phyloP scores from a whole-genome alignment of 345 rosid genomes.

The Capsella bursapastoris region DNA sequence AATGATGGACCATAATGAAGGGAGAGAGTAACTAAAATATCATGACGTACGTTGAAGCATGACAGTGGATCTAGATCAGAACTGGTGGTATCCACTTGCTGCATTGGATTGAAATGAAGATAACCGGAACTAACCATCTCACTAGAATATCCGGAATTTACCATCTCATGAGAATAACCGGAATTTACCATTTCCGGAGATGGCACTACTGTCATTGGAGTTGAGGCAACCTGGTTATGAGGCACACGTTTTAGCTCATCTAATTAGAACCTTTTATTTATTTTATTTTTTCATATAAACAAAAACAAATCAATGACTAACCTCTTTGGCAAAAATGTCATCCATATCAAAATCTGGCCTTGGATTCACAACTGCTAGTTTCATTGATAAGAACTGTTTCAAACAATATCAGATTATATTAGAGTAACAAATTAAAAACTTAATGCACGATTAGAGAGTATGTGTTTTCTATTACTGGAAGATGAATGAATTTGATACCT shows the following conservation, averaged over 20 bases:
- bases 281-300: background rate
- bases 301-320: slow-evolving; percentile 45
- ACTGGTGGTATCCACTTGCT: slow-evolving; percentile 55
- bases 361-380: slow-evolving; percentile 91
- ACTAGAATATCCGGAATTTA: slow-evolving; percentile 47
- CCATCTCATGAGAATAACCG: slow-evolving; percentile 40
- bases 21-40: background rate
- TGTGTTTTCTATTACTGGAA: too few species aligned
- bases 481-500: slow-evolving; percentile 52
- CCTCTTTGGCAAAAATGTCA: slow-evolving; percentile 82
- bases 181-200: slow-evolving; percentile 35
- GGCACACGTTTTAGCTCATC: slow-evolving; percentile 29
- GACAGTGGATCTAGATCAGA: slow-evolving; percentile 49
- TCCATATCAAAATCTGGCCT: slow-evolving; percentile 71
- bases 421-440: background rate
- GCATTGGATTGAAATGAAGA: slow-evolving; percentile 58
- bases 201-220: slow-evolving; percentile 50
- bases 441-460: too few species aligned
- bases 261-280: background rate
- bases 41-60: slow-evolving; percentile 24
- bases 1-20: background rate
- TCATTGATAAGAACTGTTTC: slow-evolving; percentile 91
- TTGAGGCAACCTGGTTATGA: slow-evolving; percentile 36
- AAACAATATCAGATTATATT: slow-evolving; percentile 41
- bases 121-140: slow-evolving; percentile 46